Evolutionary conservation across 495 filamentous ascomycete species (phyloP).

Genomic region (Lasiosphaeria ovina): DNA sequence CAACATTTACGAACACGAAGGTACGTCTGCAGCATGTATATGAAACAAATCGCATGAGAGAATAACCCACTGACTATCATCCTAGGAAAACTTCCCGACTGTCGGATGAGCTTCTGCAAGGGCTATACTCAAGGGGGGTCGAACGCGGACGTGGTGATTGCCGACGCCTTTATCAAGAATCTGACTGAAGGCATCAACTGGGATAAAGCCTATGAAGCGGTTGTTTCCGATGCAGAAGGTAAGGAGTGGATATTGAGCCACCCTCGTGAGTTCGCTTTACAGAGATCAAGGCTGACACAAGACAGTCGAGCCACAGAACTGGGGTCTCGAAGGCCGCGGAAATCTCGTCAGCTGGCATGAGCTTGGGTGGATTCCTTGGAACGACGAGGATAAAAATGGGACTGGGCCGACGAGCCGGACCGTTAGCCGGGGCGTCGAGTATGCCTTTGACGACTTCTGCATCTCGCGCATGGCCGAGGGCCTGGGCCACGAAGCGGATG

Average conservation of each 20-base stretch:
- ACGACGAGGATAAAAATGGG: slow-evolving; percentile 60
- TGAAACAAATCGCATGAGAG: background rate
- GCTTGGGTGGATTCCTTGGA: slow-evolving; percentile 59
- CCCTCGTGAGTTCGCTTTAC: slow-evolving; percentile 14
- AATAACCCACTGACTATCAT: background rate
- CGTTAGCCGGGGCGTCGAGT: slow-evolving; percentile 67
- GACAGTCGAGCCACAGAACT: slow-evolving; percentile 55
- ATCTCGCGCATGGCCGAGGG: slow-evolving; percentile 54
- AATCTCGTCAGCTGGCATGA: slow-evolving; percentile 60
- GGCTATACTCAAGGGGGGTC: slow-evolving; percentile 71
- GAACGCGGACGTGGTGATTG: slow-evolving; percentile 69
- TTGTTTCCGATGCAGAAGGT: slow-evolving; percentile 68
- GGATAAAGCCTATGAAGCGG: slow-evolving; percentile 64
- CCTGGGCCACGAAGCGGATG: slow-evolving; percentile 48
- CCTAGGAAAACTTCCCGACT: slow-evolving; percentile 55
- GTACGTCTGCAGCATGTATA: slow-evolving; percentile 23
- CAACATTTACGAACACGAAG: slow-evolving; percentile 68
- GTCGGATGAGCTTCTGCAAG: slow-evolving; percentile 61
- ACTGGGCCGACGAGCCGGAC: slow-evolving; percentile 59
- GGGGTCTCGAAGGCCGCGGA: slow-evolving; percentile 64
- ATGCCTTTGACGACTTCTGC: slow-evolving; percentile 71
- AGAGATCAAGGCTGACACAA: slow-evolving; percentile 35
- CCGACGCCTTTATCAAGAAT: slow-evolving; percentile 67
- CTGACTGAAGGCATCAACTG: slow-evolving; percentile 61
- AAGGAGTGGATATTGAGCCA: slow-evolving; percentile 15